Evolutionary conservation across 768 basidiomycete species (phyloP), one percentile per base, ranked within the genome.

Genomic region (Pisolithus sp.): DNA sequence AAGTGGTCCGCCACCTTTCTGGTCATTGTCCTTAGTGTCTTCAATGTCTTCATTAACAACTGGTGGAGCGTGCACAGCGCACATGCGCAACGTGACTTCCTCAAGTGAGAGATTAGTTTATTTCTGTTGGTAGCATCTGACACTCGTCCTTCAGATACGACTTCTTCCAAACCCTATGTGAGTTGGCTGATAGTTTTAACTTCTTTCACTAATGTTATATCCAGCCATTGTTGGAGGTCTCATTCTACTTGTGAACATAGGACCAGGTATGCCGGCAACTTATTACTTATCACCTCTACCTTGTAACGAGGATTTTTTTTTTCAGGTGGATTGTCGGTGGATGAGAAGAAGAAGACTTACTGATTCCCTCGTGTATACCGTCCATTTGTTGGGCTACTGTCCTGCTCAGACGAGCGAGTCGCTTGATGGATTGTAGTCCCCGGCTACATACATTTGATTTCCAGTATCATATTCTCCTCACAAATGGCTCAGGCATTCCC

Each of bases 11-110:
- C 95, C 2, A 82, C 85, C 12, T 98, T 98, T 83, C 81, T 99
- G 54, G 94, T 97, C 53, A 70, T 96, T 57, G 78, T 93, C 4
- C 71, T 99, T 62, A 91, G 89, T 64, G 69, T 91, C 61, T 97
- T 98, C 85, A 99, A 99, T 67, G 93, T 95, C 31, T 90, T 95
- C 62, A 90, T 89, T 70, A 99, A 99, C 78, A 96, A 97, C 72
- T 99, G 90, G 89, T 99, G 95, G 95, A 85, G 80, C 59, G 85
- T 98, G 21, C 86, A 93, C 68, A 80, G 85, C 42, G 82, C 85
- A 41, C 96, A 98, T 69, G 95, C 95, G 57, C 91, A 94, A 63
- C 81, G 94, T 23, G 96, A 99, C 67, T 99, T 98, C 84, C 81
- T 98, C 63, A 97, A 97, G 89, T 94, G 64, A 58, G 64, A 58